Conservation (phyloP, 306 rosid genomes). For the Cucumis sativus region DNA sequence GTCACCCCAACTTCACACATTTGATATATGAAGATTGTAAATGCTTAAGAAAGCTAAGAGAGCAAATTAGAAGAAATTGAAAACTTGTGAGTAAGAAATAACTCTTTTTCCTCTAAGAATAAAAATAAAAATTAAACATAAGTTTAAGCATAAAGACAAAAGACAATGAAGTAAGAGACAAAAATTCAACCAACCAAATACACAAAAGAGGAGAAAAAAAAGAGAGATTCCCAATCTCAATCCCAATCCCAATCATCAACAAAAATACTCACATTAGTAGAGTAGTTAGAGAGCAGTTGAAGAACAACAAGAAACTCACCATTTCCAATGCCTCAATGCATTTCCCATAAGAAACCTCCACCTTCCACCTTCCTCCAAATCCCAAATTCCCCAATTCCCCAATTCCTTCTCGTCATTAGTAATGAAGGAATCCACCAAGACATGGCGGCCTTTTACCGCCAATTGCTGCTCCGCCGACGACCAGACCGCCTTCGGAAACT, state of each 20-base stretch:
- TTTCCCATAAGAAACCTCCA: slow-evolving; percentile 1
- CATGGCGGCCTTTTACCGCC: slow-evolving; percentile 33
- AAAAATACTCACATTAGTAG: slow-evolving; percentile 4
- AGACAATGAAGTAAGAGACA: background rate
- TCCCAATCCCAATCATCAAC: background rate
- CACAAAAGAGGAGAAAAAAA: background rate
- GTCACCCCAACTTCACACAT: too few species aligned
- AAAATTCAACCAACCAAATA: background rate
- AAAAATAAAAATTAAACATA: background rate
- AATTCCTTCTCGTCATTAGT: background rate
- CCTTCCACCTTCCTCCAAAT: too few species aligned
- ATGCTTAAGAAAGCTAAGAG: too few species aligned
- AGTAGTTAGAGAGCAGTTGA: slow-evolving; percentile 20
- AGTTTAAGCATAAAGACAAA: background rate
- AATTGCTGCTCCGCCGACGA: slow-evolving; percentile 33
- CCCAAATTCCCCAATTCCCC: background rate
- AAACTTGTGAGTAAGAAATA: too few species aligned
- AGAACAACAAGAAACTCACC: background rate
- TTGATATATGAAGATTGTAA: too few species aligned
- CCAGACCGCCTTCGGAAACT: slow-evolving; percentile 37
- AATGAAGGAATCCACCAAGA: slow-evolving; percentile 12
- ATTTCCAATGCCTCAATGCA: background rate
- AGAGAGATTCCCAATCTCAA: background rate
- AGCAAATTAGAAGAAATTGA: too few species aligned
- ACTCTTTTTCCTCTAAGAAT: too few species aligned